Conservation (phyloP, 352 stramenopile genomes). For the Salisapilia sapeloensis region DNA sequence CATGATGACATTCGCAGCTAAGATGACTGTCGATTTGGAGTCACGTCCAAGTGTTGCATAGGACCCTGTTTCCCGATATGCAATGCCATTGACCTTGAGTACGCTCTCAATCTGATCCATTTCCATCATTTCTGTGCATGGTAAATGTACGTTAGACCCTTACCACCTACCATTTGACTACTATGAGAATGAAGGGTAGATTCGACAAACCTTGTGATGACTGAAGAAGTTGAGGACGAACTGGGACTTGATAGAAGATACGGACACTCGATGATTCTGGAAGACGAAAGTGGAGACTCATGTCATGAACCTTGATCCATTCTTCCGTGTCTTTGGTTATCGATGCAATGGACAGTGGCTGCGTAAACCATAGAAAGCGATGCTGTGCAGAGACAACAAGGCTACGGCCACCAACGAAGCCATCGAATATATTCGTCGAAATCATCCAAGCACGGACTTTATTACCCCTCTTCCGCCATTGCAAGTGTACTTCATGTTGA, state of each 20-base stretch:
- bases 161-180: neutral
- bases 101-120: conserved; percentile 45
- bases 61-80: conserved; percentile 50
- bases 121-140: conserved; percentile 16
- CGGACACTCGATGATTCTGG: conserved; percentile 23
- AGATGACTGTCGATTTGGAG: conserved; percentile 30
- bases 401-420: conserved; percentile 41
- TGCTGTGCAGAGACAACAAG: conserved; percentile 50
- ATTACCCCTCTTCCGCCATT: conserved; percentile 48
- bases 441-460: conserved; percentile 38
- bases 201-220: conserved; percentile 33
- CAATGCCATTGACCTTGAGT: conserved; percentile 40
- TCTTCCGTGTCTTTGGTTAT: conserved; percentile 7
- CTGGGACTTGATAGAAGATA: conserved; percentile 63
- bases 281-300: conserved; percentile 29
- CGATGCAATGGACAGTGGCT: conserved; percentile 19
- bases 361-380: conserved; percentile 42
- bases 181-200: neutral
- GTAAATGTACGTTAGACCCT: conserved; percentile 3
- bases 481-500: conserved; percentile 25
- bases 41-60: conserved; percentile 31
- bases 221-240: conserved; percentile 28
- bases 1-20: conserved; percentile 46
- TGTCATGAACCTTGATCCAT: conserved; percentile 40
- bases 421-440: conserved; percentile 34